A percentile compares a stretch with the other conserved stretches of the same genome.
These are phyloP conservation scores for Myxozyma neglecta DNA, from an alignment of 805 yeast genomes.

Conservation along the genomic window DNA sequence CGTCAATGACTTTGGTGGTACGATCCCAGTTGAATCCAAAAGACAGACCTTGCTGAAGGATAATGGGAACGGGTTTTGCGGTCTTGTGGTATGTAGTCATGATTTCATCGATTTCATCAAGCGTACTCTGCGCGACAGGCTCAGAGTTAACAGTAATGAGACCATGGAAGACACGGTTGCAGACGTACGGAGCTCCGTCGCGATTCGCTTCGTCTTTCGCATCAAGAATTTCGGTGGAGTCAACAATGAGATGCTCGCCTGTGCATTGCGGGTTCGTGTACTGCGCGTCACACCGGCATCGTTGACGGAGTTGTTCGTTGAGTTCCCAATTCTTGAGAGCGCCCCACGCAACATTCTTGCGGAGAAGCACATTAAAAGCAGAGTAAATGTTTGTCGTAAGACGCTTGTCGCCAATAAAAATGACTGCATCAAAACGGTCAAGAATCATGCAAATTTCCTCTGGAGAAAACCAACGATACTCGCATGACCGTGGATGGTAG, in stretches of 20 bases:
- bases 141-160: constrained; percentile 20
- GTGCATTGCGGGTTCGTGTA: constrained; percentile 30
- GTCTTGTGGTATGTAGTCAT: constrained; percentile 31
- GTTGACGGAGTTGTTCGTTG: constrained; percentile 28
- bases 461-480: constrained; percentile 31
- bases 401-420: constrained; percentile 30
- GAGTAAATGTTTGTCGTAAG: constrained; percentile 28
- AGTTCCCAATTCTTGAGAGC: constrained; percentile 31
- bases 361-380: constrained; percentile 30
- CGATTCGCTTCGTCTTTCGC: constrained; percentile 27
- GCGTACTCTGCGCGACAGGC: constrained; percentile 23
- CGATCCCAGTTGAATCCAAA: constrained; percentile 32
- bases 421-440: constrained; percentile 30
- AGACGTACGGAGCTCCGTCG: constrained; percentile 28
- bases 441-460: constrained; percentile 32
- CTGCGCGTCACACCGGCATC: constrained; percentile 31
- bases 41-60: constrained; percentile 28
- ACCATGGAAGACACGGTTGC: constrained; percentile 32
- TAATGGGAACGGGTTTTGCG: constrained; percentile 30
- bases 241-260: constrained; percentile 29
- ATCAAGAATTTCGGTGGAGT: constrained; percentile 31
- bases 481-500: constrained; percentile 26
- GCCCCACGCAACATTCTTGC: constrained; percentile 32
- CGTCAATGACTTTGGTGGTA: constrained; percentile 29
- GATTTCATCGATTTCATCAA: constrained; percentile 30